phyloP scores from a whole-genome alignment of 306 rosid species.

The Hippophae gyantsensis region DNA sequence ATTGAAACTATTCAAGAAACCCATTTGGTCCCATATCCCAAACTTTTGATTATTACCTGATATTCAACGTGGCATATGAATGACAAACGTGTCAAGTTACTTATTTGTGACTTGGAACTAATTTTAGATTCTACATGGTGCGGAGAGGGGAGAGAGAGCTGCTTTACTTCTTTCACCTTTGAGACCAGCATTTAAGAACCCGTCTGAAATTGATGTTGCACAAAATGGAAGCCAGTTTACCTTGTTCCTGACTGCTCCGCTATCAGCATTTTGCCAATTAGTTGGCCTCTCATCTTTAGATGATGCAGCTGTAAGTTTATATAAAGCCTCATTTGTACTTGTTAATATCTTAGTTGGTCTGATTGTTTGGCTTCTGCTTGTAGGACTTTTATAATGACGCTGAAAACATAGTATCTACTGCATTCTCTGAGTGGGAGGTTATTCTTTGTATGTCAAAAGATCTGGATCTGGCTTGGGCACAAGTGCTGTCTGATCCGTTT shows the following conservation, averaged over 20 bases:
- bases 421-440: too few relatives aligned
- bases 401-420: too few relatives aligned
- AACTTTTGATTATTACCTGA: not conserved
- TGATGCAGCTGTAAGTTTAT: constrained; percentile 50
- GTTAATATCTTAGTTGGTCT: constrained; percentile 17
- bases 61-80: not conserved
- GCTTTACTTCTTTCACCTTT: constrained; percentile 87
- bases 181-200: constrained; percentile 55
- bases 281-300: constrained; percentile 46
- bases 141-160: constrained; percentile 81
- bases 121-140: constrained; percentile 78
- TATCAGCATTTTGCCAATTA: constrained; percentile 85
- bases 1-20: not conserved
- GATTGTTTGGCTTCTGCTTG: constrained; percentile 16
- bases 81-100: constrained; percentile 9
- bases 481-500: too few relatives aligned
- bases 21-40: not conserved
- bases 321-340: constrained; percentile 1
- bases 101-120: constrained; percentile 9
- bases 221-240: constrained; percentile 89
- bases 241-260: constrained; percentile 85
- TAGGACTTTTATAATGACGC: not conserved
- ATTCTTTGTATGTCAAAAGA: too few relatives aligned
- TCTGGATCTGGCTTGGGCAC: too few relatives aligned
- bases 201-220: constrained; percentile 34